These are phyloP conservation scores for Cynanchum wilfordii DNA, from an alignment of 257 asterid genomes.

Conservation along the genomic window DNA sequence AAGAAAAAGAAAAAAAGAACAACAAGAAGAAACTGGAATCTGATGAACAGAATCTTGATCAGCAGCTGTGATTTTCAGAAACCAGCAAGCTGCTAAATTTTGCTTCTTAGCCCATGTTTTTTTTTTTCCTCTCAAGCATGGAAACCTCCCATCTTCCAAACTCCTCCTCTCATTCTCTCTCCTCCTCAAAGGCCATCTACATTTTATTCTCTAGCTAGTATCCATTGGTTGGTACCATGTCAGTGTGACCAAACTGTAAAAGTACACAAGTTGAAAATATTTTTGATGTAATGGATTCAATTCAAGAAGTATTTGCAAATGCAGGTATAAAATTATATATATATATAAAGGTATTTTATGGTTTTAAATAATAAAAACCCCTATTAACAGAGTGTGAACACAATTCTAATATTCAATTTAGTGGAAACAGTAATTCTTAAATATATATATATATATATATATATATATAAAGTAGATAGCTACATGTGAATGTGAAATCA, in stretches of 20 bases:
- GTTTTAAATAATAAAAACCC: not conserved
- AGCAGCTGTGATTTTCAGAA: conserved; percentile 56
- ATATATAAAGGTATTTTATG: not conserved
- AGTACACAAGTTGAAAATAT: conserved; percentile 9
- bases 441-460: too few relatives aligned
- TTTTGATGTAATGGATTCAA: conserved; percentile 6
- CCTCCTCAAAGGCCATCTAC: conserved; percentile 22
- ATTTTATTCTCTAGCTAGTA: conserved; percentile 9
- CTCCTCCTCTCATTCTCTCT: conserved; percentile 13
- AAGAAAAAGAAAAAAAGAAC: too few relatives aligned
- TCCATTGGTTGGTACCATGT: conserved; percentile 30
- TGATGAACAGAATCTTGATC: conserved; percentile 32
- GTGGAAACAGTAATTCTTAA: too few relatives aligned
- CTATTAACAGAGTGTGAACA: too few relatives aligned
- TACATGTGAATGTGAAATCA: not conserved
- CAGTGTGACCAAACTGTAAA: conserved; percentile 36
- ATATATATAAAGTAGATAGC: not conserved
- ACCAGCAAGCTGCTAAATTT: conserved; percentile 46
- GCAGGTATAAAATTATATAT: conserved; percentile 1
- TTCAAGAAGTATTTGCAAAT: conserved; percentile 4
- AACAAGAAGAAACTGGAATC: conserved; percentile 13
- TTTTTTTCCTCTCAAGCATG: conserved; percentile 19
- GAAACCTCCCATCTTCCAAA: conserved; percentile 9
- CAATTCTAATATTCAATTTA: too few relatives aligned
- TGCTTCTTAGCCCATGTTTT: conserved; percentile 38